Evolutionary conservation across 306 rosid genomes (phyloP).

Genomic region (Hippophae rhamnoides): DNA sequence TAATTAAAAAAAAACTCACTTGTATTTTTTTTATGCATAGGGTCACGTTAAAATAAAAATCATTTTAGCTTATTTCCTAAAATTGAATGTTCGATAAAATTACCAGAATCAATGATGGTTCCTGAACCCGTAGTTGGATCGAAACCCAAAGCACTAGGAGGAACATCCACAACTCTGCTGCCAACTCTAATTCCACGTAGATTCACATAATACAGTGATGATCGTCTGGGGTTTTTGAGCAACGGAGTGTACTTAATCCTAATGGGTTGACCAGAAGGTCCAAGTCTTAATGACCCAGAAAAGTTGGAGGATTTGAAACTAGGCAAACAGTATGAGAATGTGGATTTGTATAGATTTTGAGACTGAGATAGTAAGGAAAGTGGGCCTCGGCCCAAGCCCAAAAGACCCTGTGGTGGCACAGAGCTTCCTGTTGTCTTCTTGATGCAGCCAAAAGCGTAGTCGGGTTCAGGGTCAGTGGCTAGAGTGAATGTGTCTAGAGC

Average conservation of each 20-base stretch:
- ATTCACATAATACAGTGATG: slow-evolving; percentile 78
- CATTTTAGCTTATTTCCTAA: too few species aligned
- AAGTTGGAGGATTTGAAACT: slow-evolving; percentile 64
- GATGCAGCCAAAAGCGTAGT: slow-evolving; percentile 78
- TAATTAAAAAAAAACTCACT: too few species aligned
- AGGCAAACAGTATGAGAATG: slow-evolving; percentile 90
- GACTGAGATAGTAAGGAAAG: slow-evolving; percentile 65
- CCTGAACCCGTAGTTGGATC: slow-evolving; percentile 79
- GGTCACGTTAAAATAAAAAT: not conserved
- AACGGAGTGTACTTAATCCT: slow-evolving; percentile 77
- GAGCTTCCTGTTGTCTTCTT: slow-evolving; percentile 56
- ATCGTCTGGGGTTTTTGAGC: slow-evolving; percentile 69
- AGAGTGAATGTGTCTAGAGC: slow-evolving; percentile 60
- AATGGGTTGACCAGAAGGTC: slow-evolving; percentile 72
- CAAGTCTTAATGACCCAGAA: slow-evolving; percentile 79
- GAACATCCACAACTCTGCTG: slow-evolving; percentile 54
- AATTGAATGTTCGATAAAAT: not conserved
- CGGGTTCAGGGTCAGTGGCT: slow-evolving; percentile 51
- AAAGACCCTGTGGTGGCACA: slow-evolving; percentile 63
- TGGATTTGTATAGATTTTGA: slow-evolving; percentile 61
- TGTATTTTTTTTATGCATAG: too few species aligned
- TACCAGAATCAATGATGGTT: slow-evolving; percentile 85
- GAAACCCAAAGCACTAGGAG: slow-evolving; percentile 66
- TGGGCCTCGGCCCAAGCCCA: slow-evolving; percentile 94
- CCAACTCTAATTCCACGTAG: slow-evolving; percentile 64